phyloP scores from a whole-genome alignment of 768 basidiomycete genomes.

The Macrolepiota dolichaula region DNA sequence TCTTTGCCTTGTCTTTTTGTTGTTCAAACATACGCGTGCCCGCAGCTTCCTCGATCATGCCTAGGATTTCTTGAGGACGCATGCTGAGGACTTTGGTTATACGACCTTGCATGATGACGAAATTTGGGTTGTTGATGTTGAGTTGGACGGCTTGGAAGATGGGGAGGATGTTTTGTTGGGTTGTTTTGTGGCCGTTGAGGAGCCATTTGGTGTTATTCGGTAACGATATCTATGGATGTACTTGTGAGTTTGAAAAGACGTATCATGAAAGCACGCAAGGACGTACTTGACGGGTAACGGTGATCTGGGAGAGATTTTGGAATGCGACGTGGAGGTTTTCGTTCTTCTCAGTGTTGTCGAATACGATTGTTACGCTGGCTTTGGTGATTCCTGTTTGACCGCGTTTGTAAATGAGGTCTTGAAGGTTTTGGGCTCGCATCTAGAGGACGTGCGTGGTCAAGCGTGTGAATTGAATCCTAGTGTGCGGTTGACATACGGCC shows the following conservation, averaged over 20 bases:
- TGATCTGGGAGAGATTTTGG: slow-evolving; percentile 82
- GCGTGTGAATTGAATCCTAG: neutral
- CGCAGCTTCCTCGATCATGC: slow-evolving; percentile 98
- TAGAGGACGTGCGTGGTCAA: slow-evolving; percentile 27
- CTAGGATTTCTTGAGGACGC: slow-evolving; percentile 95
- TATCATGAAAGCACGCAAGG: slow-evolving; percentile 16
- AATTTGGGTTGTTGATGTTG: slow-evolving; percentile 99
- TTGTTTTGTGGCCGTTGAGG: slow-evolving; percentile 91
- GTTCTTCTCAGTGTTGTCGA: slow-evolving; percentile 90
- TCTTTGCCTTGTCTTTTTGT: slow-evolving; percentile 92
- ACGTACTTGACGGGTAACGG: slow-evolving; percentile 90
- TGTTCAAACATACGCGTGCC: slow-evolving; percentile 99
- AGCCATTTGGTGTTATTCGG: slow-evolving; percentile 95
- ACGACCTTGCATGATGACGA: slow-evolving; percentile 99
- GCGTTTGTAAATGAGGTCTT: slow-evolving; percentile 98
- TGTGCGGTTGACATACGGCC: slow-evolving; percentile 48
- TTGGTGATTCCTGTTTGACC: slow-evolving; percentile 97
- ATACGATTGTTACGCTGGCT: slow-evolving; percentile 97
- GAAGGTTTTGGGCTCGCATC: slow-evolving; percentile 95
- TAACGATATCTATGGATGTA: slow-evolving; percentile 68
- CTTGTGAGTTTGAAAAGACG: neutral
- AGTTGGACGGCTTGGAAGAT: slow-evolving; percentile 96
- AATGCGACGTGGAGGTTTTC: slow-evolving; percentile 77
- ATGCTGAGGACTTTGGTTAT: slow-evolving; percentile 99
- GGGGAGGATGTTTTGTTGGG: slow-evolving; percentile 80